These are phyloP conservation scores for Kurtzmaniella quercitrusa DNA, from an alignment of 1,139 yeast species.

Conservation along the genomic window DNA sequence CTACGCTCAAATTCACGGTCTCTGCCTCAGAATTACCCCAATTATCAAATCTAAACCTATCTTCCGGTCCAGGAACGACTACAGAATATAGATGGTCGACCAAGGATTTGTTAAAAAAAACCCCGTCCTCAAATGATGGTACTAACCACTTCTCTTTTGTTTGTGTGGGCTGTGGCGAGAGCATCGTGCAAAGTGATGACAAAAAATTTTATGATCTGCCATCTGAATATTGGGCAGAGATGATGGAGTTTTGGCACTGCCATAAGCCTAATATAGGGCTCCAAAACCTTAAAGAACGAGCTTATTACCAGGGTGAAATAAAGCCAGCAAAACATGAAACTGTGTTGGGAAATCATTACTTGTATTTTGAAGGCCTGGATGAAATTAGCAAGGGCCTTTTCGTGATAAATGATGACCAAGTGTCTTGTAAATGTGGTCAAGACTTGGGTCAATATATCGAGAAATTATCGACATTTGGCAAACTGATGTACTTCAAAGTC, in stretches of 20 bases:
- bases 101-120: constrained; percentile 29
- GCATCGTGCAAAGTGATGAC: constrained; percentile 25
- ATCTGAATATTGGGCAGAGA: constrained; percentile 87
- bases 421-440: constrained; percentile 27
- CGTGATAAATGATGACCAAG: constrained; percentile 9
- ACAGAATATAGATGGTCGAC: constrained; percentile 32
- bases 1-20: not conserved
- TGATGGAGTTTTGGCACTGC: constrained; percentile 98
- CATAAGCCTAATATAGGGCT: constrained; percentile 65
- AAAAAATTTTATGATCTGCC: constrained; percentile 64
- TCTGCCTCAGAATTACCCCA: not conserved
- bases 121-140: constrained; percentile 19
- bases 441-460: constrained; percentile 31
- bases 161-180: constrained; percentile 29
- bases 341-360: constrained; percentile 57
- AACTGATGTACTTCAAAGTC: constrained; percentile 30
- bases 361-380: constrained; percentile 35
- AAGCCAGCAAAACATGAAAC: constrained; percentile 43
- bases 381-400: constrained; percentile 1
- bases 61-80: not conserved
- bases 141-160: constrained; percentile 29
- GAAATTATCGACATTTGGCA: constrained; percentile 11
- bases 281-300: constrained; percentile 6
- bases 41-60: not conserved
- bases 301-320: constrained; percentile 32